phyloP scores from a whole-genome alignment of 139 green algal genomes.

The Tetraselmis chui region DNA sequence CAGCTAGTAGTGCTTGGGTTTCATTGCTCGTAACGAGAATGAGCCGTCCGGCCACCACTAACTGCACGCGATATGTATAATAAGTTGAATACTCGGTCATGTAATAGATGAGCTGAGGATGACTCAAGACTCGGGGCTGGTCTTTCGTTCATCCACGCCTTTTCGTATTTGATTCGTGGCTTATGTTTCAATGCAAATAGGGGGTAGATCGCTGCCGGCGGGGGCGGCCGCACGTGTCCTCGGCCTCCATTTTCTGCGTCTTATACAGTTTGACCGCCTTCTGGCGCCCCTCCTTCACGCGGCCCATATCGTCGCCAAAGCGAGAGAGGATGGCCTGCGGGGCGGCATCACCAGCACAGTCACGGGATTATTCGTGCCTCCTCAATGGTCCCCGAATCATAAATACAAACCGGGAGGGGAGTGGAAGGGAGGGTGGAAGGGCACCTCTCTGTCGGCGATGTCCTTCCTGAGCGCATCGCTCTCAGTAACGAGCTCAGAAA shows the following conservation, averaged over 20 bases:
- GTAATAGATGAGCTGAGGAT: too few species aligned
- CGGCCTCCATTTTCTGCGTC: slow-evolving; percentile 4
- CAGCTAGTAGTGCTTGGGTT: too few species aligned
- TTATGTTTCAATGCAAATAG: neutral
- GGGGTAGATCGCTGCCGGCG: too few species aligned
- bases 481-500: slow-evolving; percentile 36
- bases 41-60: too few species aligned
- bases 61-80: too few species aligned
- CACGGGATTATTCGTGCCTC: slow-evolving; percentile 21
- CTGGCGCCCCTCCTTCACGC: slow-evolving; percentile 10
- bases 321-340: neutral
- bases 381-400: too few species aligned
- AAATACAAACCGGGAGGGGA: too few species aligned
- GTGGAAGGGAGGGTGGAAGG: slow-evolving; percentile 19
- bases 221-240: neutral
- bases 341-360: neutral
- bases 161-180: too few species aligned
- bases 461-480: slow-evolving; percentile 30
- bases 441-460: slow-evolving; percentile 39
- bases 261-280: slow-evolving; percentile 12
- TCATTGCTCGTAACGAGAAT: too few species aligned
- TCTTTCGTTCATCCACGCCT: too few species aligned
- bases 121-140: neutral
- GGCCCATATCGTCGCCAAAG: neutral
- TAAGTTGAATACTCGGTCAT: too few species aligned